A percentile compares a stretch with the other conserved stretches of the same genome.
These are phyloP conservation scores for Boletellus ananas DNA, from an alignment of 768 basidiomycete species.

Conservation along the genomic window DNA sequence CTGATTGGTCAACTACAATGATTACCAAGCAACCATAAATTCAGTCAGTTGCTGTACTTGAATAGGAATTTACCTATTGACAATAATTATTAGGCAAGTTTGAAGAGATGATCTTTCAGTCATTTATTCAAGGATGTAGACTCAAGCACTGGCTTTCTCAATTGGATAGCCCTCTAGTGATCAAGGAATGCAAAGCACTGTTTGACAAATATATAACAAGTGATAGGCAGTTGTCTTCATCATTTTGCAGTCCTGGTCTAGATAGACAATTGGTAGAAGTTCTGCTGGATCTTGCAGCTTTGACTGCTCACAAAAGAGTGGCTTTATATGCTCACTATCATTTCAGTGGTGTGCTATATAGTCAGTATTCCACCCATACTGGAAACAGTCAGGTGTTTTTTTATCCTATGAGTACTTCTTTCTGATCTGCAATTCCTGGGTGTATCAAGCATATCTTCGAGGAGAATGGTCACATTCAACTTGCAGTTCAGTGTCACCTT, in stretches of 20 bases:
- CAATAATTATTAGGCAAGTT: not conserved
- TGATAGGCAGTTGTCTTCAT: no score
- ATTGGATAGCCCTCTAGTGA: not conserved
- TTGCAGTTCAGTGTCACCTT: not conserved
- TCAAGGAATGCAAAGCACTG: not conserved
- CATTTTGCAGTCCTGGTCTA: no score
- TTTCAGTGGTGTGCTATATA: not conserved
- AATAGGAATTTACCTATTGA: no score
- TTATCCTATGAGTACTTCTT: not conserved
- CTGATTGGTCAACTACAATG: not conserved
- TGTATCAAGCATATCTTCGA: not conserved
- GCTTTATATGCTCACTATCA: not conserved
- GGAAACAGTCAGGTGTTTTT: not conserved
- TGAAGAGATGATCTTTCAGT: not conserved
- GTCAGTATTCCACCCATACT: not conserved
- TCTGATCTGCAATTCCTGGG: not conserved
- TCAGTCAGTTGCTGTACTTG: not conserved
- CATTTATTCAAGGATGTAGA: conserved; percentile 33
- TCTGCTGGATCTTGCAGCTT: not conserved
- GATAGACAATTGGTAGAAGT: no score
- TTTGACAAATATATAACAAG: not conserved
- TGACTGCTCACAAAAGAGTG: not conserved
- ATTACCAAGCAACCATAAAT: not conserved
- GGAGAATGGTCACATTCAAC: not conserved
- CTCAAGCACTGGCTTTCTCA: conserved; percentile 25